Percentiles rank a stretch among this genome's conserved stretches.
phyloP scores from a whole-genome alignment of 768 basidiomycete genomes.

The Gautieria morchelliformis region DNA sequence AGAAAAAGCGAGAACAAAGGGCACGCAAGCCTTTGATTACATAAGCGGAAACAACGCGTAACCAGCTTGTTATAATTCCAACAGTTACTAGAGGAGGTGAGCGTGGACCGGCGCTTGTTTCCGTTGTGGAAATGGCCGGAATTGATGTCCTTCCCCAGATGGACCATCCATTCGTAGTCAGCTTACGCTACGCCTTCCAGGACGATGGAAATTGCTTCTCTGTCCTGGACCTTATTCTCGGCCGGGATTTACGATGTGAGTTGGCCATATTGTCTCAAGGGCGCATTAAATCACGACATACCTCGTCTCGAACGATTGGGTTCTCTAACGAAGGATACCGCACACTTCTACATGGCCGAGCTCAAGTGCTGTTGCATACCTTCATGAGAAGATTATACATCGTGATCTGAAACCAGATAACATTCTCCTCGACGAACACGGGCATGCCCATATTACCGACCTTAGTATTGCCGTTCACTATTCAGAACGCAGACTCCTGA shows the following conservation, averaged over 20 bases:
- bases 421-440: constrained; percentile 89
- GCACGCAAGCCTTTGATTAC: too few relatives aligned
- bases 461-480: constrained; percentile 99
- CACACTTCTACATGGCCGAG: constrained; percentile 86
- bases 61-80: too few relatives aligned
- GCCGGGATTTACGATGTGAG: constrained; percentile 92
- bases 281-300: constrained; percentile 20
- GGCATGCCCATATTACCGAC: constrained; percentile 94
- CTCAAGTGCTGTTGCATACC: constrained; percentile 76
- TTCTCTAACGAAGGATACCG: constrained; percentile 62
- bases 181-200: constrained; percentile 88
- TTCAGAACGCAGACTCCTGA: constrained; percentile 71
- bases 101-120: constrained; percentile 13
- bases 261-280: constrained; percentile 10
- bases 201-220: constrained; percentile 99
- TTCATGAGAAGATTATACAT: constrained; percentile 94
- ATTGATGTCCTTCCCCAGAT: constrained; percentile 42
- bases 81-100: constrained; percentile 92
- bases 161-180: constrained; percentile 92
- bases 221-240: constrained; percentile 94
- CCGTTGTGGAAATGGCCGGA: constrained; percentile 9
- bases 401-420: constrained; percentile 97
- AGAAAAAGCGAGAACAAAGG: too few relatives aligned
- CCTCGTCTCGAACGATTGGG: constrained; percentile 84
- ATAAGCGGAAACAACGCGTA: too few relatives aligned